Evolutionary conservation across 1,284 basidiomycete species (phyloP), one percentile per base, ranked within the genome.

Genomic region (Cystobasidium pallidum): DNA sequence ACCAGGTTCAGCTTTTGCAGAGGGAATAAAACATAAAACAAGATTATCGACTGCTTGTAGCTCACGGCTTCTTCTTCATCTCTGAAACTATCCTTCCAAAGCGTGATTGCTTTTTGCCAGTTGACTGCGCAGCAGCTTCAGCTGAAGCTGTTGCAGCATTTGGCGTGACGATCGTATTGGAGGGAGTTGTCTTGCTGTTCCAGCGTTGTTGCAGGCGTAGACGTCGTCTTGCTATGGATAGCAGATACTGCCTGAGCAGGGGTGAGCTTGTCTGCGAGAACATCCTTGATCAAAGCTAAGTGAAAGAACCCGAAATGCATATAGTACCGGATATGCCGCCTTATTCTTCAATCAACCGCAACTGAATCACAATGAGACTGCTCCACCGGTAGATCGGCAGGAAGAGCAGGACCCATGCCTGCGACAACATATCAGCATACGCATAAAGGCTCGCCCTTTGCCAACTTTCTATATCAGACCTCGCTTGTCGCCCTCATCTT

Each of bases 401-500:
- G 24, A 61, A 26, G 36, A 61, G 58, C 58, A 43, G 43, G n/a
- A n/a, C n/a, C 58, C 13, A 70, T 70, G 67, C 57, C 67, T n/a
- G 58, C 58, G 13, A 70, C 32, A n/a, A 49, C 67, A 32, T 71
- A 66, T 28, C 41, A 45, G n/a, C 54, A 65, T 30, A 63, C 65
- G 24, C 63, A 72, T 39, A 39, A 34, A 13, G 34, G 30, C 11
- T 52, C 51, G 19, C 41, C 65, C 28, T 43, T 74, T 26, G 36
- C 62, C 36, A 41, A 66, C 45, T 63, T 57, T 32, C 58, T 70
- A 21, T 71, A 71, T 49, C 57, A 64, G n/a, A 36, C 47, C 32
- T 63, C 66, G 17, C 58, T 74, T 11, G n/a, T 43, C 47, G 55
- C 64, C 26, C 59, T 75, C 45, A n/a, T 75, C 19, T 47, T 76